Base-by-base conservation (phyloP, 257 asterid genomes). In the Perilla frutescens region DNA sequence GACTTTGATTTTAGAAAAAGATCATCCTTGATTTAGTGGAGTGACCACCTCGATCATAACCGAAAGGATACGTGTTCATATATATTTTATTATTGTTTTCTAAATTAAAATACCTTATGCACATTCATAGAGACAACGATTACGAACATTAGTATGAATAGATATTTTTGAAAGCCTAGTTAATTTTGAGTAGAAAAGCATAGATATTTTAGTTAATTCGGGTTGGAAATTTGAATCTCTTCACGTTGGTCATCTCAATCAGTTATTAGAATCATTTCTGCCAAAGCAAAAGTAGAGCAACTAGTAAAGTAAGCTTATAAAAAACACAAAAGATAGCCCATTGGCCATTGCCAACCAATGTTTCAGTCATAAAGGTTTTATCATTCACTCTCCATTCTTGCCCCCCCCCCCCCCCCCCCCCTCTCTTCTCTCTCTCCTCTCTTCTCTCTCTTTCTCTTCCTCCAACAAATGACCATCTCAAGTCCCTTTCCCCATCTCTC, bases 211-310 rank as follows among this genome's bases (percentile, higher is more conserved):
- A 44, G 32, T 57, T 37, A 67, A 73, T 77, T 74, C 70, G 62
- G 55, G 48, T 66, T 79, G 41, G 81, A 53, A 39, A 20, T 71
- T 75, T 78, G 80, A 75, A 79, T 72, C 13, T 34, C 29, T 45
- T 31, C 45, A 40, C 58, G 57, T 54, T 8, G 64, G 58, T 65
- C 50, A 37, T 43, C 59, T 20, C 68, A 76, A 79, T 68, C 56
- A 77, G 77, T 77, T 70, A 79, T 77, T 70, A 79, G 87, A 80
- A 83, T 77, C 40, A 83, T 80, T 77, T 50, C 77, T 80, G 87
- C 60, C 54, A 80, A 83, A 83, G 83, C 68, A 81, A 81, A 81
- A 78, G 86, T 57, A 54, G 53, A 59, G 44, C 70, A 71, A 74
- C 62, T 45, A 78, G 56, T 75, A 74, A 75, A 77, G 77, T 70